Evolutionary conservation across 1,284 basidiomycete genomes (phyloP), one percentile per base, ranked within the genome.

Genomic region (Phaffia rhodozyma): DNA sequence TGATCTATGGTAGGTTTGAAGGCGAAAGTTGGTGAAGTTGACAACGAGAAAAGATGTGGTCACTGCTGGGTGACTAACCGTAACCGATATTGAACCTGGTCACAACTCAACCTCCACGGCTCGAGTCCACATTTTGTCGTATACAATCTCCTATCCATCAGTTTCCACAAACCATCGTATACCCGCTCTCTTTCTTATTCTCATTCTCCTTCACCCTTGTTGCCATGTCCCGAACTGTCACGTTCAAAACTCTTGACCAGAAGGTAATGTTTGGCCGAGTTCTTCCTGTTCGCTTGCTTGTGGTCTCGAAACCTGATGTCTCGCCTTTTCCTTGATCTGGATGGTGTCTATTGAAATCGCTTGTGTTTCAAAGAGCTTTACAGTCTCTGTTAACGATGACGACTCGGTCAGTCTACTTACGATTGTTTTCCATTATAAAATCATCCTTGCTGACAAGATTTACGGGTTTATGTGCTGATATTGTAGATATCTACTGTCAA

Each of bases 171-270:
- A 20, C 60, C 38, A 25, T 49, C 53, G 21, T 51, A 43, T 55
- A 48, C 43, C 61, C 38, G 25, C 61, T 30, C 16, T 5, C 61
- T 38, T 29, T 21, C 48, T 48, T n/a, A 38, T 25, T 21, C 13
- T 51, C 23, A 21, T 20, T 16, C 29, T 30, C 55, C 38, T 29
- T 23, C 7, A 11, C 29, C 6, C 21, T 16, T 30, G n/a, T 30
- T 32, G 20, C 27, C 32, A 60, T 64, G 63, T 48, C 58, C 43
- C 50, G 58, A 29, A 64, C 50, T 29, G 57, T 96, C 75, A 94
- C 90, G 27, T 80, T 97, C 73, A 97, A 96, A 79, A 96, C 90
- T 4, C 82, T 92, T 29, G 86, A 91, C 77, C 90, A 93, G 76
- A 93, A 91, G 79, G 72, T 91, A 85, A 83, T 21, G 29, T 16